Evolutionary conservation across 2,329 filamentous ascomycete species (phyloP).

Genomic region (Aspergillus arachidicola): DNA sequence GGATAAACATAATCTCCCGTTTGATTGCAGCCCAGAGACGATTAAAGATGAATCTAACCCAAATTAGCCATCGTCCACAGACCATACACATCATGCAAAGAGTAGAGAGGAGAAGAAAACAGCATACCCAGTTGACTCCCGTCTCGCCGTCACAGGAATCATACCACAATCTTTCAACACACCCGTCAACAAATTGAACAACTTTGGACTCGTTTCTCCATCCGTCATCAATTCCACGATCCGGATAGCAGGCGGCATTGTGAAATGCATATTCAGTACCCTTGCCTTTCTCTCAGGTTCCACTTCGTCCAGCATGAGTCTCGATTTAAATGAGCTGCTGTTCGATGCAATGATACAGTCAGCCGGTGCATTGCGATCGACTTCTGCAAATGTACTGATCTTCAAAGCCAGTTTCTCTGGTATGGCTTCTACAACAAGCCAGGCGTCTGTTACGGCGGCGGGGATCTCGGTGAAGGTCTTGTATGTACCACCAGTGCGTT

Average conservation of each 20-base stretch:
- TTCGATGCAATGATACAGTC: slow-evolving; percentile 57
- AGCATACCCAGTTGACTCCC: slow-evolving; percentile 50
- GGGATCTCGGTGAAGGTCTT: slow-evolving; percentile 42
- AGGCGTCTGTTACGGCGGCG: slow-evolving; percentile 49
- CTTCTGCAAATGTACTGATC: slow-evolving; percentile 50
- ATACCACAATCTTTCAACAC: slow-evolving; percentile 45
- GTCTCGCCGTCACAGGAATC: slow-evolving; percentile 46
- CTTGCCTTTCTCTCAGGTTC: slow-evolving; percentile 43
- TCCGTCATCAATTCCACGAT: slow-evolving; percentile 59
- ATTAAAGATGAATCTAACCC: slow-evolving; percentile 54
- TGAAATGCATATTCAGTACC: slow-evolving; percentile 56
- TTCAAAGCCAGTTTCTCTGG: slow-evolving; percentile 56
- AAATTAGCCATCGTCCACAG: slow-evolving; percentile 23
- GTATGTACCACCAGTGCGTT: slow-evolving; percentile 33
- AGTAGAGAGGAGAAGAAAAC: neutral
- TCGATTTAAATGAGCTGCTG: slow-evolving; percentile 56
- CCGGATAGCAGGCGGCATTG: slow-evolving; percentile 51
- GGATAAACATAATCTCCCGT: slow-evolving; percentile 52
- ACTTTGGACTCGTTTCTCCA: slow-evolving; percentile 45
- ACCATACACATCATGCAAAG: neutral
- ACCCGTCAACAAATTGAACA: slow-evolving; percentile 51
- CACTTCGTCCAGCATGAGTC: slow-evolving; percentile 52
- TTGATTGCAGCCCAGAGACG: slow-evolving; percentile 61
- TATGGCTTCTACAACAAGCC: slow-evolving; percentile 59
- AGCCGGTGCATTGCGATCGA: slow-evolving; percentile 45